Evolutionary conservation across 192 early-diverging fungal genomes (phyloP), one percentile per base, ranked within the genome.

Genomic region (Dissophora globulifera): DNA sequence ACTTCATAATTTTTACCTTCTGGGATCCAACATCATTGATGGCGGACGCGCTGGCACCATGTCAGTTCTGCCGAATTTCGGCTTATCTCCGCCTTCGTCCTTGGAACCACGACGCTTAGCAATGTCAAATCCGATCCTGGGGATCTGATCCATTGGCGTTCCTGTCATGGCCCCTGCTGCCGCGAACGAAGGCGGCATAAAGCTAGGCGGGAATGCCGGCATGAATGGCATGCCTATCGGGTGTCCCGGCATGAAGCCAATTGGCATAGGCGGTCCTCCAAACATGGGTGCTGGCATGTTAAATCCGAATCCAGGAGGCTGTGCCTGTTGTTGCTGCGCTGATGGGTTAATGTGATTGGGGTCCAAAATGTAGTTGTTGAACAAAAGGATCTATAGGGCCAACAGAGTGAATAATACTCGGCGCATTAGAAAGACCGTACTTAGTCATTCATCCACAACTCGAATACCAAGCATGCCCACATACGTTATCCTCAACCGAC

Each of bases 281-380:
- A 42, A 43, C 57, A 69, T 74, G 13, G 58, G 58, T 29, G 66
- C 76, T 20, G 60, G 60, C 48, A 43, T 49, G n/a, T 52, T 46
- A 13, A 33, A 67, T 48, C 58, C 72, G 23, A 66, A 76, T 26
- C 63, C 72, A 43, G 60, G 51, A 17, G 69, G 49, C 38, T 50
- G 65, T 16, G 59, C 48, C 23, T 54, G 69, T 15, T 67, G 69
- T 30, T 78, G 68, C 31, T 71, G 64, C 4, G 81, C 75, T 45
- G 76, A 59, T 25, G 81, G 81, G 58, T 82, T 82, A 53, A 91
- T 83, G 45, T 94, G 93, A 61, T 92, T 94, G 4, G 91, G 89
- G 66, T 99, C 96, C 58, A 87, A 69, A 27, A 95, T 91, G 81
- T 92, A 97, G 76, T 89, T 92, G 81, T 99, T 97, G 71, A 92